Evolutionary conservation across 2,329 filamentous ascomycete species (phyloP), one percentile per base, ranked within the genome.

Genomic region (Pyrenophora teres): DNA sequence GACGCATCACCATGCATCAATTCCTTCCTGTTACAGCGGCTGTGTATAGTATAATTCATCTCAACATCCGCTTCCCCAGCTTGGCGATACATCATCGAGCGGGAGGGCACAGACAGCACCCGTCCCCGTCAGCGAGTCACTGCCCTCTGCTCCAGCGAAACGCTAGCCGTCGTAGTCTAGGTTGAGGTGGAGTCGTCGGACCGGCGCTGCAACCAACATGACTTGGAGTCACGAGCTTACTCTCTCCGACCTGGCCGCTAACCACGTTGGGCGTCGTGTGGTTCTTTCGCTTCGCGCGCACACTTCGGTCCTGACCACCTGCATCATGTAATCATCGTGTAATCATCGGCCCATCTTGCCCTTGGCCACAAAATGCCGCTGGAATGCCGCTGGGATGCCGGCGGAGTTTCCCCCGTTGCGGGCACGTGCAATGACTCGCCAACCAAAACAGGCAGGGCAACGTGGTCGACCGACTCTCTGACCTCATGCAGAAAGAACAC

Each of bases 41-140:
- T 16, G 33, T 35, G 9, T 35, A 30, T 36, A 39, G 35, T 27
- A 15, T 32, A 21, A 16, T 42, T 48, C 39, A 50, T 50, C 21
- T 25, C 39, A 15, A 32, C 21, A 49, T 55, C 55, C 55, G 55
- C 46, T 49, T 57, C 55, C 55, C 55, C 55, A 46, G 37, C 52
- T 57, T 57, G 52, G 55, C 55, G 48, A 50, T 52, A 46, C 55
- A 46, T 52, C 52, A 49, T 55, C 45, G 48, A 40, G 37, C 52
- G 52, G 53, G 49, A 48, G 47, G 36, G 53, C 53, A 57, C 51
- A 42, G 55, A 50, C 42, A 48, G 40, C 40, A 43, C 33, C 50
- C 50, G 50, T 52, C 50, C 40, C 39, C 39, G 39, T 49, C 35
- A 13, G 45, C 44, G 44, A 47, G 44, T 47, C 44, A 47, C 16